Base-by-base conservation (phyloP, 345 rosid genomes). In the Eucalyptus albens region DNA sequence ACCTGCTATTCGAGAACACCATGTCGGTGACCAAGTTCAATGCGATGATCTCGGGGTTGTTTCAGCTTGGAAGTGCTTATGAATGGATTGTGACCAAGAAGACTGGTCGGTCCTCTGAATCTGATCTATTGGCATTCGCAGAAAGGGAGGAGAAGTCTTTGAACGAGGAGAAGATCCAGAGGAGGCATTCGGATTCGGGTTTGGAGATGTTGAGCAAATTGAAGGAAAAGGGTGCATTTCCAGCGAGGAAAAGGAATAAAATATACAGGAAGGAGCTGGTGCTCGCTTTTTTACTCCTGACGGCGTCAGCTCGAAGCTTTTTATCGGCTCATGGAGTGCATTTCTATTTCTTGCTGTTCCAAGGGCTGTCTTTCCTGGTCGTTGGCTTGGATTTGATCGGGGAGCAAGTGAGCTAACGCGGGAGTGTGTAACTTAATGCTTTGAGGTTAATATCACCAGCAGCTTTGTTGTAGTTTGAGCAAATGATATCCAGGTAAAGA, bases 11-110 rank as follows among this genome's bases (percentile, higher is more conserved):
- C 6, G 99, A 97, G 90, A 97, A 97, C 96, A 96, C 98, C 29
- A 96, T 97, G 99, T 97, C 99, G 0, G 98, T 96, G 31, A 97
- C 98, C 83, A 97, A 97, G 90, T 97, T 97, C 96, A 96, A 97
- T 6, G 99, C 99, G 90, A 97, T 96, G 99, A 90, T 97, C 37
- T 97, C 99, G 4, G 99, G 99, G 72, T 90, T 97, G 26, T 97
- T 97, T 86, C 98, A 96, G 94, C 96, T 97, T 0, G 99, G 99
- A 62, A 95, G 97, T 47, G 98, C 99, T 19, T 96, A 97, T 11
- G 98, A 97, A 86, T 96, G 97, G 98, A 96, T 96, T 8, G 99
- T 97, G 82, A 96, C 99, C 12, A 96, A 97, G 92, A 97, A 97
- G 88, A 95, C 97, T 5, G 99, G 99, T 11, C 92, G 98, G 91